Conservation (phyloP, 352 stramenopile genomes). For the Phytopythium helicoides region DNA sequence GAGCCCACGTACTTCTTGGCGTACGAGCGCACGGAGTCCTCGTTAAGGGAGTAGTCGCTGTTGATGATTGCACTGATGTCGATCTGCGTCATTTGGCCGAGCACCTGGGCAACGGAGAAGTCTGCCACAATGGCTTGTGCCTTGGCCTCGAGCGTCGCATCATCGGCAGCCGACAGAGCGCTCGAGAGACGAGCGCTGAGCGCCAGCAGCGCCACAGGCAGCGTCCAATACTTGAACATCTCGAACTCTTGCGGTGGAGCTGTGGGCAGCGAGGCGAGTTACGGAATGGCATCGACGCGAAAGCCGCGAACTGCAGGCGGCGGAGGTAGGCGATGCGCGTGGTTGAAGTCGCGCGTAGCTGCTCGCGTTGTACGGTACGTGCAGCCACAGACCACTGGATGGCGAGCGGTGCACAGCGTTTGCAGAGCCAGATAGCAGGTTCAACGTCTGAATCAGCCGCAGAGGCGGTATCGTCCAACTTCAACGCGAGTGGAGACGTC, state of each 20-base stretch:
- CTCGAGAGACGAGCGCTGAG: constrained; percentile 9
- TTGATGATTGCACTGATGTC: constrained; percentile 76
- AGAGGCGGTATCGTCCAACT: too few relatives aligned
- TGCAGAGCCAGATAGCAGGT: too few relatives aligned
- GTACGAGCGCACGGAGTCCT: constrained; percentile 55
- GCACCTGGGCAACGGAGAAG: constrained; percentile 47
- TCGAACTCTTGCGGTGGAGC: background rate
- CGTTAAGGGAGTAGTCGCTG: constrained; percentile 54
- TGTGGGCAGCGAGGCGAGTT: constrained; percentile 13
- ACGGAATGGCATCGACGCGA: constrained; percentile 22
- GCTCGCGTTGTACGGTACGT: too few relatives aligned
- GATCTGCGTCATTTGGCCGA: constrained; percentile 92
- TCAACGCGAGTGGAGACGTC: too few relatives aligned
- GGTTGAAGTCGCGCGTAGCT: too few relatives aligned
- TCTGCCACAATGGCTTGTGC: constrained; percentile 50
- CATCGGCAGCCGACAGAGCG: constrained; percentile 12
- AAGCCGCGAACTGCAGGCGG: too few relatives aligned
- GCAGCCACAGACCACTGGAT: too few relatives aligned
- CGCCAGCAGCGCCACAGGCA: constrained; percentile 20
- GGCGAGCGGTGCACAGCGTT: too few relatives aligned
- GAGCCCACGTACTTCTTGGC: constrained; percentile 81
- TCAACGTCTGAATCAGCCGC: too few relatives aligned
- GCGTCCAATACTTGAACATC: constrained; percentile 39
- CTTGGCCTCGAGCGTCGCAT: constrained; percentile 30
- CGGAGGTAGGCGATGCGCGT: too few relatives aligned